Evolutionary conservation across 2,329 filamentous ascomycete genomes (phyloP).

Genomic region (Eutypella sp.): DNA sequence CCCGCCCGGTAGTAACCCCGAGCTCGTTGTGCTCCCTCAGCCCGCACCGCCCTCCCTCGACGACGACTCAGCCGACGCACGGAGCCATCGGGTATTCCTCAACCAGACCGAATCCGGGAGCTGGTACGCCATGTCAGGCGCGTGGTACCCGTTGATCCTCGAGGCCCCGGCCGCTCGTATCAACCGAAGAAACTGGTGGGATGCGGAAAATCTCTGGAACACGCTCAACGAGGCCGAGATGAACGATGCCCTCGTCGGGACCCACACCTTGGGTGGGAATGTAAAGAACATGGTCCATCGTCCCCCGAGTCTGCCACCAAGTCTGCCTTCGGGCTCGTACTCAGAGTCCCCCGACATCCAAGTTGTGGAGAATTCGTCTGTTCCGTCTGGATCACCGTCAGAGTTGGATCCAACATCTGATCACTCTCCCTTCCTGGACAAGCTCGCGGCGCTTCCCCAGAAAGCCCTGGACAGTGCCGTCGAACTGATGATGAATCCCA

Average conservation of each 20-base stretch:
- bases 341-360: slow-evolving; percentile 12
- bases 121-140: slow-evolving; percentile 92
- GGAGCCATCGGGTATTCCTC: slow-evolving; percentile 69
- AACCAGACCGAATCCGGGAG: slow-evolving; percentile 82
- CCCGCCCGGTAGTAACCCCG: slow-evolving; percentile 58
- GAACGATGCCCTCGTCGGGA: slow-evolving; percentile 62
- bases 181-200: slow-evolving; percentile 42
- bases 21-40: slow-evolving; percentile 82
- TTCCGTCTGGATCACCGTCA: slow-evolving; percentile 21
- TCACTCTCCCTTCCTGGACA: slow-evolving; percentile 41
- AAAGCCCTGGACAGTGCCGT: slow-evolving; percentile 45
- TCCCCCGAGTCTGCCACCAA: slow-evolving; percentile 32
- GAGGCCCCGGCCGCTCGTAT: slow-evolving; percentile 51
- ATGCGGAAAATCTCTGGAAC: slow-evolving; percentile 34
- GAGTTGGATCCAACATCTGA: slow-evolving; percentile 29
- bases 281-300: slow-evolving; percentile 30
- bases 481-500: slow-evolving; percentile 42
- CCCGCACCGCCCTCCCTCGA: slow-evolving; percentile 60
- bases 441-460: slow-evolving; percentile 46
- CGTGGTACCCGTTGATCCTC: slow-evolving; percentile 78
- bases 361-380: slow-evolving; percentile 28
- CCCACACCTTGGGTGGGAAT: slow-evolving; percentile 59
- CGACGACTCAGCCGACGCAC: slow-evolving; percentile 44
- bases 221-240: slow-evolving; percentile 41
- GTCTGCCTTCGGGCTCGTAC: slow-evolving; percentile 20